phyloP scores from a whole-genome alignment of 2,329 filamentous ascomycete species.

The Beauveria rudraprayagi region DNA sequence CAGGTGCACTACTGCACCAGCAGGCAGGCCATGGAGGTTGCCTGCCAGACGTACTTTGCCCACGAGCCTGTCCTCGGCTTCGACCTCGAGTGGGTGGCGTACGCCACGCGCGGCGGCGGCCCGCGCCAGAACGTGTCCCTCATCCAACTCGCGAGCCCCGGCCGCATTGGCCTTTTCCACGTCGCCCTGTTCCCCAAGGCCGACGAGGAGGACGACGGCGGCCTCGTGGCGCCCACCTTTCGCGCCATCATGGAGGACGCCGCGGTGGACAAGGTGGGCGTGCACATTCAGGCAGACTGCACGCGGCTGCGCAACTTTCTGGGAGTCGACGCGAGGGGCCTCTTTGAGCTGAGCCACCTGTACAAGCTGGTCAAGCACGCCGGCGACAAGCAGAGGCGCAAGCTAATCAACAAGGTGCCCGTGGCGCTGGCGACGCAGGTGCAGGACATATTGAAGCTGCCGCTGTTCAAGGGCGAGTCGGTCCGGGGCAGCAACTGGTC shows the following conservation, averaged over 20 bases:
- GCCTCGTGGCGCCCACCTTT: conserved; percentile 64
- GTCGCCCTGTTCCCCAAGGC: conserved; percentile 52
- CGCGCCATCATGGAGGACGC: conserved; percentile 64
- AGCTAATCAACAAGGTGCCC: conserved; percentile 55
- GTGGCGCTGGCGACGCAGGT: conserved; percentile 64
- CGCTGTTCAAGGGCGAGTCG: conserved; percentile 62
- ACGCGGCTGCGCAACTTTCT: conserved; percentile 62
- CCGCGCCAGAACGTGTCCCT: conserved; percentile 67
- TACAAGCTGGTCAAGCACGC: conserved; percentile 69
- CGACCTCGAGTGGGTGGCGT: conserved; percentile 74
- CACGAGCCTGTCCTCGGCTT: conserved; percentile 70
- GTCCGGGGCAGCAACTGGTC: conserved; percentile 75
- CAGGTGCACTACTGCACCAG: conserved; percentile 72
- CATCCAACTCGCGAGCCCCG: conserved; percentile 72
- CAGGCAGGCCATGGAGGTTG: conserved; percentile 56
- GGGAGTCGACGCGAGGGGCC: conserved; percentile 52
- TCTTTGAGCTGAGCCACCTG: conserved; percentile 77
- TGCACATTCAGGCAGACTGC: conserved; percentile 63
- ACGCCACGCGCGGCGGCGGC: conserved; percentile 36
- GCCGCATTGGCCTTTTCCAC: conserved; percentile 75
- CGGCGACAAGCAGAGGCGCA: conserved; percentile 34
- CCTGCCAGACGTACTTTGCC: conserved; percentile 57
- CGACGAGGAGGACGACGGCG: conserved; percentile 32
- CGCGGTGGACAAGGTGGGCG: conserved; percentile 65
- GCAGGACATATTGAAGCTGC: conserved; percentile 60